Evolutionary conservation across 345 rosid species (phyloP), one percentile per base, ranked within the genome.

Genomic region (Pistacia atlantica): DNA sequence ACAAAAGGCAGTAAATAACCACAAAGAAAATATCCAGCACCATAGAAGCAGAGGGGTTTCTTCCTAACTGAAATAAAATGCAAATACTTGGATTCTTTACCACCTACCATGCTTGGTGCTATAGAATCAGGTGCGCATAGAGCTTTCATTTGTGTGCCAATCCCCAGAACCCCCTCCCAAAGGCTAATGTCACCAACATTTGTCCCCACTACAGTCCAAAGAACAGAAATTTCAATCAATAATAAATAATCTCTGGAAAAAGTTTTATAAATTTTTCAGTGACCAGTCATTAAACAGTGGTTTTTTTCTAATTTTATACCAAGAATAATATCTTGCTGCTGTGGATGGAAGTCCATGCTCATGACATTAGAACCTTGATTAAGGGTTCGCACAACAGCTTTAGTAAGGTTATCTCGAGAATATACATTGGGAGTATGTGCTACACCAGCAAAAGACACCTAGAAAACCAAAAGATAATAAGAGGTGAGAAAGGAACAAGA

Each of bases 391-490:
- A 81, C 69, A 38, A 83, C 80, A 75, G 71, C 71, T 75, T 81
- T 86, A 46, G 89, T 82, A 56, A 86, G 83, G 76, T 86, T 86
- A 76, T 22, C 45, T 17, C 1, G n/a, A 37, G 54, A 67, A 38
- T 38, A 38, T 38, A 38, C 45, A 38, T 38, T 38, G 7, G 4
- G 52, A 46, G 5, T 67, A 80, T 87, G 92, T 10, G 82, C 74
- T 57, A 82, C 81, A 66, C 89, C 89, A 67, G 84, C 74, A 80
- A 84, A 86, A 57, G 83, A 82, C 69, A 84, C 87, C 87, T 86
- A 78, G 46, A 71, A 59, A 77, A 56, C 68, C 67, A 77, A 8
- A 37, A n/a, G 28, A 80, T 22, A 54, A 63, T 42, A 5, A 42
- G 8, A 42, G 8, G 8, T 42, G 46, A 17, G 46, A 37, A 22